Evolutionary conservation across 305 asterid genomes (phyloP), one percentile per base, ranked within the genome.

Genomic region (Fraxinus dipetala): DNA sequence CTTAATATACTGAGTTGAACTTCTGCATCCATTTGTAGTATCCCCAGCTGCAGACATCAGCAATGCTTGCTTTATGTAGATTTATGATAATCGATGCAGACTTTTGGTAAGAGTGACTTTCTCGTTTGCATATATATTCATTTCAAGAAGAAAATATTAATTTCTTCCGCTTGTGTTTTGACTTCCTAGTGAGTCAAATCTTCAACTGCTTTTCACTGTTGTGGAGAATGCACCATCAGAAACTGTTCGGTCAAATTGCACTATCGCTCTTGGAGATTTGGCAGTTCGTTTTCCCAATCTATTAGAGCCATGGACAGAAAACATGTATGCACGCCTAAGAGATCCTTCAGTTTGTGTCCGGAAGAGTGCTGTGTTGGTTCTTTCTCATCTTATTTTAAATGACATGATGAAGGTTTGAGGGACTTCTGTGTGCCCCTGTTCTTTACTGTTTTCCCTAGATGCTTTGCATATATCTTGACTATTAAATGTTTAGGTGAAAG

Each of bases 221-320:
- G 99, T 95, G 93, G 99, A 95, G 91, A 92, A 88, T 84, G 93
- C 99, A 1, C 93, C 91, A 4, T 94, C 98, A 81, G 99, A 94
- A 78, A 90, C 87, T 78, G 99, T 95, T 77, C 97, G 99, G 72
- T 94, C 98, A 84, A 95, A 94, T 87, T 95, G 97, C 90, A 95
- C 98, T 7, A 93, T 94, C 79, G 98, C 99, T 75, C 97, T 95
- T 81, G 99, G 98, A 83, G 99, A 95, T 86, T 88, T 95, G 84
- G 97, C 97, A 40, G 98, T 92, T 84, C 97, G 99, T 40, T 95
- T 92, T 87, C 99, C 99, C 11, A 95, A 95, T 87, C 87, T 94
- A 72, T 86, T 95, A 87, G 98, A 95, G 90, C 99, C 99, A 78
- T 95, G 99, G 98, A 95, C 99, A 31, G 98, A 95, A 90, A 90